phyloP scores from a whole-genome alignment of 805 yeast species.

The Kluyveromyces lactis region DNA sequence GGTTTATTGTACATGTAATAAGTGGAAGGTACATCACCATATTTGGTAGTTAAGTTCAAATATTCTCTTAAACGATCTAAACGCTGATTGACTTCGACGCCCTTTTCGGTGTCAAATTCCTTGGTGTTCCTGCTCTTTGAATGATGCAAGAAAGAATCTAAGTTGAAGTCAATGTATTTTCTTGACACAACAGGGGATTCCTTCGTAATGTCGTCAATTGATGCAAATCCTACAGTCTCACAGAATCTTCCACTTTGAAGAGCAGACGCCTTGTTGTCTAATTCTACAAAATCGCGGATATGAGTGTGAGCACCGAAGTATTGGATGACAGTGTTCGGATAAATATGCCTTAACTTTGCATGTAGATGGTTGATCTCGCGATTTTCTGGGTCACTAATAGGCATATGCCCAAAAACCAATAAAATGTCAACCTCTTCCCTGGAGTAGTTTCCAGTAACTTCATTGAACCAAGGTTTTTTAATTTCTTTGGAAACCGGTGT shows the following conservation, averaged over 20 bases:
- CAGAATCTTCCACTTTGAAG: slow-evolving; percentile 91
- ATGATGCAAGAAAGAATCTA: slow-evolving; percentile 63
- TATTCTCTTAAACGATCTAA: slow-evolving; percentile 37
- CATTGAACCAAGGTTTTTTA: slow-evolving; percentile 56
- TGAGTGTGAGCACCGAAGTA: slow-evolving; percentile 95
- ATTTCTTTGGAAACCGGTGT: slow-evolving; percentile 46
- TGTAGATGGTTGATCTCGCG: slow-evolving; percentile 33
- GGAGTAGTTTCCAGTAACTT: slow-evolving; percentile 29
- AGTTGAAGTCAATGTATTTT: slow-evolving; percentile 76
- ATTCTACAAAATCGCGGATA: slow-evolving; percentile 68
- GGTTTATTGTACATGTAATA: slow-evolving; percentile 66
- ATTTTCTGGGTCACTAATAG: slow-evolving; percentile 38
- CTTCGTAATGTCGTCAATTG: slow-evolving; percentile 35
- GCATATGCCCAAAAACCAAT: slow-evolving; percentile 73
- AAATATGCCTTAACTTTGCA: slow-evolving; percentile 41
- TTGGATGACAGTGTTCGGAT: slow-evolving; percentile 62
- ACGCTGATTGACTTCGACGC: slow-evolving; percentile 38
- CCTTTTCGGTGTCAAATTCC: slow-evolving; percentile 47
- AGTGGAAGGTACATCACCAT: slow-evolving; percentile 59
- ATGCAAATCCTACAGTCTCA: slow-evolving; percentile 87
- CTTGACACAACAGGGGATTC: slow-evolving; percentile 38
- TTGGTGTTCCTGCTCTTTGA: slow-evolving; percentile 25
- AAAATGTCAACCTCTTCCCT: slow-evolving; percentile 51
- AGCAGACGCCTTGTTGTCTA: slow-evolving; percentile 62
- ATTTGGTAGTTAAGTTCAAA: slow-evolving; percentile 45